Conservation (phyloP, 345 rosid genomes). For the Eucalyptus virginea region DNA sequence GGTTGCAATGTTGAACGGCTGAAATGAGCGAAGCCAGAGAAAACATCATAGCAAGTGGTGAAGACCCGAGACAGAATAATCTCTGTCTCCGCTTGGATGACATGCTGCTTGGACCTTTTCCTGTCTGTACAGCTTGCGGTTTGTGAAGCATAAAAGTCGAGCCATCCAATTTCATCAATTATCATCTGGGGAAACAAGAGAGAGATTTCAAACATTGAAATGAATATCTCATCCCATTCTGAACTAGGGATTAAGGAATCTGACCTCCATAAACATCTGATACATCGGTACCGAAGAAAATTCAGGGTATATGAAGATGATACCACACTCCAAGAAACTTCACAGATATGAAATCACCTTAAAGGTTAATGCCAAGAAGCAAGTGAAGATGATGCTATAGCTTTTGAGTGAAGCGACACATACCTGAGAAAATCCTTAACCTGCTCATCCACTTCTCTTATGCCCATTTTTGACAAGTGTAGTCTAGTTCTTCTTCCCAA, state of each 20-base stretch:
- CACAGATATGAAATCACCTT: not conserved
- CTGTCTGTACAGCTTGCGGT: constrained; percentile 14
- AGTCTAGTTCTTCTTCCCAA: constrained; percentile 47
- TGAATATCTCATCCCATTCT: not conserved
- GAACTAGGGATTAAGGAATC: not conserved
- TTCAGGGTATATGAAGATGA: constrained; percentile 46
- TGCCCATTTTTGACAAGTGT: constrained; percentile 27
- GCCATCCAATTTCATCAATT: constrained; percentile 63
- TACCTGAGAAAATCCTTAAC: constrained; percentile 55
- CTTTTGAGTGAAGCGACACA: not conserved
- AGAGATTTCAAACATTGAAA: not conserved
- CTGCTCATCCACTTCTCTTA: constrained; percentile 51
- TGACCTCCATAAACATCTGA: constrained; percentile 58
- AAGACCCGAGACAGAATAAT: constrained; percentile 44
- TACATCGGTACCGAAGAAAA: constrained; percentile 33
- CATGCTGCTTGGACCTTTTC: constrained; percentile 33
- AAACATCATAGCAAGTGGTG: constrained; percentile 59
- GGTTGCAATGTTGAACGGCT: constrained; percentile 42
- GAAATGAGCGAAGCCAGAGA: constrained; percentile 64
- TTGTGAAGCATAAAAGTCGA: constrained; percentile 36
- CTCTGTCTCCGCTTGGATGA: constrained; percentile 61
- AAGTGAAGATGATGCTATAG: not conserved
- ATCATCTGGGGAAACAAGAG: constrained; percentile 23
- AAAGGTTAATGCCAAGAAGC: not conserved
- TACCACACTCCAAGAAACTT: constrained; percentile 69